These are phyloP conservation scores for Furcasterigmium sp. DNA, from an alignment of 2,329 filamentous ascomycete species.

Conservation along the genomic window DNA sequence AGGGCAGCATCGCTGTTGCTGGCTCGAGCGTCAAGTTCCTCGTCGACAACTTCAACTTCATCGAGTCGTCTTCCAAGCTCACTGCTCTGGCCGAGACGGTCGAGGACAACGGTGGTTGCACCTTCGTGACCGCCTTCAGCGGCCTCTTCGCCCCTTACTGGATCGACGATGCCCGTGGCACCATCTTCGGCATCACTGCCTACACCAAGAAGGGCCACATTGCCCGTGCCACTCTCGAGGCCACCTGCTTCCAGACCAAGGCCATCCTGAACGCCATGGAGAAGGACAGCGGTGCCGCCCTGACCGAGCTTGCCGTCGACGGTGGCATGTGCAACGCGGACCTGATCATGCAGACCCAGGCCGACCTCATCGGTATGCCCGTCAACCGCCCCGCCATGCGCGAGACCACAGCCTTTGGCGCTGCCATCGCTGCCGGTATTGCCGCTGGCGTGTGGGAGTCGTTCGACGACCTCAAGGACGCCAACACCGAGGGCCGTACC, in stretches of 20 bases:
- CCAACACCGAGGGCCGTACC: constrained; percentile 65
- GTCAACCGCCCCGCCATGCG: constrained; percentile 76
- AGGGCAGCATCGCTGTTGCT: constrained; percentile 73
- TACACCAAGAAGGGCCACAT: constrained; percentile 74
- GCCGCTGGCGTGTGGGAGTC: constrained; percentile 70
- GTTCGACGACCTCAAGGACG: constrained; percentile 65
- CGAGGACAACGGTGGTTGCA: constrained; percentile 67
- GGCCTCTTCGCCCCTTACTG: constrained; percentile 80
- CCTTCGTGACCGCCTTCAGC: constrained; percentile 76
- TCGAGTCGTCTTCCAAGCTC: constrained; percentile 40
- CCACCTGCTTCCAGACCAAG: constrained; percentile 78
- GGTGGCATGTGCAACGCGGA: constrained; percentile 79
- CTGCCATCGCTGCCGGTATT: constrained; percentile 78
- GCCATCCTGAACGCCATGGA: constrained; percentile 79
- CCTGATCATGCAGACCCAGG: constrained; percentile 78
- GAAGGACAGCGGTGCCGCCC: constrained; percentile 68
- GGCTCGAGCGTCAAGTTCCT: constrained; percentile 71
- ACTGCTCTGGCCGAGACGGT: constrained; percentile 42
- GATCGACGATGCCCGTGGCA: constrained; percentile 78
- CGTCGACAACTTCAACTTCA: constrained; percentile 52
- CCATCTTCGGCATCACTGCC: constrained; percentile 73
- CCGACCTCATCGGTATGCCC: constrained; percentile 74
- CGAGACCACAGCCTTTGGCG: constrained; percentile 76
- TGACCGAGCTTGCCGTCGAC: constrained; percentile 73
- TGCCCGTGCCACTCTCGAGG: constrained; percentile 73